Conservation (phyloP, 2,329 filamentous ascomycete species). For the Colletotrichum cuscutae region DNA sequence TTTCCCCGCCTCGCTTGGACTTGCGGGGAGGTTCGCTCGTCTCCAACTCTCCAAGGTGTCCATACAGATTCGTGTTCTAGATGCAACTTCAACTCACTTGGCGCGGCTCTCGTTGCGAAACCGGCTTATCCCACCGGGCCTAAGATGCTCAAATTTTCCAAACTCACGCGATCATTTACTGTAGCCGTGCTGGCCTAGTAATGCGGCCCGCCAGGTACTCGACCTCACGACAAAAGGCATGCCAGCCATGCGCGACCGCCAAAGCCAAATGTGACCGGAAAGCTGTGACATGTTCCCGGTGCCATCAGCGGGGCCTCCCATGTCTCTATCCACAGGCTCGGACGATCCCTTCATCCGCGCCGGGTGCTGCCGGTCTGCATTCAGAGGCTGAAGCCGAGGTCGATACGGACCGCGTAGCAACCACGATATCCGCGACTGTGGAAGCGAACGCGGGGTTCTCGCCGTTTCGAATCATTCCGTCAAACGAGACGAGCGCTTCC, state of each 20-base stretch:
- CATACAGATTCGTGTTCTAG: background rate
- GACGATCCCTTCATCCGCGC: background rate
- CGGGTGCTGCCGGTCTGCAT: background rate
- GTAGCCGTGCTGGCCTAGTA: background rate
- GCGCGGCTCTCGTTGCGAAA: background rate
- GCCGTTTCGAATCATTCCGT: background rate
- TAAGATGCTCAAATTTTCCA: background rate
- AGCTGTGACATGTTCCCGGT: conserved; percentile 45
- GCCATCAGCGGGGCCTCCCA: conserved; percentile 40
- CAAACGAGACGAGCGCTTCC: background rate
- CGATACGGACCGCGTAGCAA: too few species aligned
- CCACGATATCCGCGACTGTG: background rate
- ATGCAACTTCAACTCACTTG: background rate
- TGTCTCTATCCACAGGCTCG: conserved; percentile 43
- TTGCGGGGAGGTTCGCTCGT: background rate
- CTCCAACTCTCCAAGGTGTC: background rate
- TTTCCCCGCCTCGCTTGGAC: background rate
- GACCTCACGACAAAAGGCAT: conserved; percentile 51
- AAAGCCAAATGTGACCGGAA: conserved; percentile 54
- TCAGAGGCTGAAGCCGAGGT: background rate
- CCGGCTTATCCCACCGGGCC: background rate
- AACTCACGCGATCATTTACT: background rate
- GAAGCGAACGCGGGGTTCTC: background rate
- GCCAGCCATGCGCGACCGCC: conserved; percentile 47
- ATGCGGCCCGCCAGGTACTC: conserved; percentile 44